These are phyloP conservation scores for Pisolithus marmoratus DNA, from an alignment of 768 basidiomycete species.

Conservation along the genomic window DNA sequence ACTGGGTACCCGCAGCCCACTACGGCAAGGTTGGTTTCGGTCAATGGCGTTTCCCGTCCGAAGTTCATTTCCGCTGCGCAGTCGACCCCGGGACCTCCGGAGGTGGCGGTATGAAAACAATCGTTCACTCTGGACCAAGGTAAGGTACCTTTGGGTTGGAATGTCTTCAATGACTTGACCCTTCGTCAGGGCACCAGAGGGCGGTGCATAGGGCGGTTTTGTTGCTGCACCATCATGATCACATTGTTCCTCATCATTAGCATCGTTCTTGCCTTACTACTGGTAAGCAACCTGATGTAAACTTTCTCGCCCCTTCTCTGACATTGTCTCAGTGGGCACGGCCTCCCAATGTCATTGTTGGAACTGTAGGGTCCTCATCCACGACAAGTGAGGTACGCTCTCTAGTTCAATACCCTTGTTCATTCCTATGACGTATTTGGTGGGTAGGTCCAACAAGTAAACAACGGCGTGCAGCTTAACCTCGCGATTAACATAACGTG, in stretches of 20 bases:
- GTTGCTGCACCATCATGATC: conserved; percentile 70
- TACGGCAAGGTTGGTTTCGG: conserved; percentile 23
- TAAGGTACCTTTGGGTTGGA: conserved; percentile 16
- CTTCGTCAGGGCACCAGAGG: conserved; percentile 49
- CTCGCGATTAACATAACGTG: conserved; percentile 65
- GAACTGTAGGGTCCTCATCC: conserved; percentile 36
- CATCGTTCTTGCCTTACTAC: conserved; percentile 57
- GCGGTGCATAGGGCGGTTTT: conserved; percentile 62
- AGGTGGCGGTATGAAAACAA: conserved; percentile 52
- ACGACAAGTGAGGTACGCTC: conserved; percentile 42
- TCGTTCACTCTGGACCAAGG: conserved; percentile 67
- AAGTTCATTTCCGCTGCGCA: conserved; percentile 2
- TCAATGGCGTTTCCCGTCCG: not conserved
- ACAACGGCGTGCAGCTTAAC: conserved; percentile 48
- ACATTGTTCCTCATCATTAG: conserved; percentile 57
- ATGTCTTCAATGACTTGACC: not conserved
- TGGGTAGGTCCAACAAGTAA: conserved; percentile 32
- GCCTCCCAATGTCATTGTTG: conserved; percentile 63
- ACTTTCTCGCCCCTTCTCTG: not conserved
- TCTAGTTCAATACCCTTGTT: not conserved
- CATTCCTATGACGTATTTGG: conserved; percentile 15
- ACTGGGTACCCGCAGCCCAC: conserved; percentile 36
- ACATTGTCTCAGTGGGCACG: conserved; percentile 58
- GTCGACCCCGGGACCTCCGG: conserved; percentile 31
- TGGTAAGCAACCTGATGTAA: conserved; percentile 42